phyloP scores from a whole-genome alignment of 2,329 filamentous ascomycete species.

The Elsinoe australis region DNA sequence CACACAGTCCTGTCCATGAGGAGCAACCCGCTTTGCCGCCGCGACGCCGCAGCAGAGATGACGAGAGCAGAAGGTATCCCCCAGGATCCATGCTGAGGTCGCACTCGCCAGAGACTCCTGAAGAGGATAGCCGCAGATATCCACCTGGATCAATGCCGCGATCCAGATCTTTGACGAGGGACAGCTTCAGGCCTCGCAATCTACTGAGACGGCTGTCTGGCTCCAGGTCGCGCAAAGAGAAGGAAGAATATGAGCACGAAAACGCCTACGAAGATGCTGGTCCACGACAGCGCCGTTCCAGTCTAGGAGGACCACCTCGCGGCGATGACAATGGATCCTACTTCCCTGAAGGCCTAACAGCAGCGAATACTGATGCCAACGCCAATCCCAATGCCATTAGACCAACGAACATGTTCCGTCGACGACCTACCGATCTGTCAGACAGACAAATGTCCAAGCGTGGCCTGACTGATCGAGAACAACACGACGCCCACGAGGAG shows the following conservation, averaged over 20 bases:
- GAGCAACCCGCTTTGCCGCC: conserved; percentile 13
- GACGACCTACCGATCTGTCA: conserved; percentile 38
- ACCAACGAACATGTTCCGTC: conserved; percentile 35
- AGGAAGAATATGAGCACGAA: conserved; percentile 4
- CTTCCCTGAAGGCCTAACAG: conserved; percentile 15
- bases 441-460: conserved; percentile 33
- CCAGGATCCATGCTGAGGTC: conserved; percentile 30
- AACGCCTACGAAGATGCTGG: not conserved
- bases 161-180: conserved; percentile 27
- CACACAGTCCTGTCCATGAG: conserved; percentile 54
- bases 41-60: not conserved
- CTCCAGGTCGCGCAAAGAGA: conserved; percentile 24
- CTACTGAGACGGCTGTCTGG: conserved; percentile 38
- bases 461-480: conserved; percentile 39
- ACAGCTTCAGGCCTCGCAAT: conserved; percentile 33
- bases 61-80: conserved; percentile 24
- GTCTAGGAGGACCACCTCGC: conserved; percentile 7
- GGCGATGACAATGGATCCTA: conserved; percentile 14
- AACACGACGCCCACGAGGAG: conserved; percentile 47
- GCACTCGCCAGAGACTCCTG: not conserved
- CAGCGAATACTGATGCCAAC: not conserved
- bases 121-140: conserved; percentile 20
- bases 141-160: conserved; percentile 30
- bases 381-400: conserved; percentile 18
- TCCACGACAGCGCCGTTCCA: not conserved